Base-by-base conservation (phyloP, 2,329 filamentous ascomycete genomes). In the Chaetomium sp. region DNA sequence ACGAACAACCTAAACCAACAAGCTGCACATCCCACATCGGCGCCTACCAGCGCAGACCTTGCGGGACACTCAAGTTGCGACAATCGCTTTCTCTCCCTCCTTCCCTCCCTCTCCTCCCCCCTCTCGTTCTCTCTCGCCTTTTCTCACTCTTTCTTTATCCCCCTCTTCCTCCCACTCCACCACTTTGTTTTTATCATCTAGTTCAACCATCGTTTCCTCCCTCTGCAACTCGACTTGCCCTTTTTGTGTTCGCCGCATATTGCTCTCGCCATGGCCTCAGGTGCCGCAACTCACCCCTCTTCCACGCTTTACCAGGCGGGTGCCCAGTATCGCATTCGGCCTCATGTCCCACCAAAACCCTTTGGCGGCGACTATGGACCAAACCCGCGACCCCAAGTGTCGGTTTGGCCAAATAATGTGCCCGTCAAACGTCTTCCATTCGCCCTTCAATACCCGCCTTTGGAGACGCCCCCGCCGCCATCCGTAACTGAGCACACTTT, bases 401-500 rank as follows among this genome's bases (percentile, higher is more conserved):
- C 45, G 2, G 45, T n/a, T 23, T 23, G n/a, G 35, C 4, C 4
- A 10, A n/a, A 35, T 42, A 25, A 3, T 4, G 5, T n/a, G 12
- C 2, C 5, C 4, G n/a, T 4, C 38, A n/a, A 38, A 21, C 35
- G 27, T 27, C 10, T 56, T 27, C 12, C 19, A 3, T 35, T 62
- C 7, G 60, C 60, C 6, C 27, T 62, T 2, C 21, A 33, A 9
- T n/a, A 56, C 27, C 51, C 60, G n/a, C 51, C 60, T 3, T 13
- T 56, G 38, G 51, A 56, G 21, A 62, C 51, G 2, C 0, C 3
- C 2, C 19, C 60, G 1, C 51, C 6, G 21, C 8, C 38, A 19
- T 23, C 8, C 27, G 16, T 9, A 9, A 42, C 49, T 21, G 60
- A 62, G 19, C 60, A 50, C 38, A 38, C 21, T 19, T 62, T 56